Conservation (phyloP, 31 red algal species). For the Endocladia muricata region DNA sequence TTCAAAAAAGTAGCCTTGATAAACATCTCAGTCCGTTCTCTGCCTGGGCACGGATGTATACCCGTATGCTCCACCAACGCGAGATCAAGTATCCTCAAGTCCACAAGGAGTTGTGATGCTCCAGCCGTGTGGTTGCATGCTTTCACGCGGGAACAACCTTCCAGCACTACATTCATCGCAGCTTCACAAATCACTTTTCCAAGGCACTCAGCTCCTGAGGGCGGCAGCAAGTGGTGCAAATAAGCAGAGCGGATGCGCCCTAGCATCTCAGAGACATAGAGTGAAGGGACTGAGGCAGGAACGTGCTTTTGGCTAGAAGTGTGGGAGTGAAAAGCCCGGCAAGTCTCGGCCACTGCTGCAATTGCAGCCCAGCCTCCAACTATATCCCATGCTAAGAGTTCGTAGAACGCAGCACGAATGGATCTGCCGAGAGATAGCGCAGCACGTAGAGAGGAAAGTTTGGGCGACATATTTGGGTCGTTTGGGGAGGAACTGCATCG, state of each 20-base stretch:
- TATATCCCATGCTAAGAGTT: constrained; percentile 30
- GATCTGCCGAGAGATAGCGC: background rate
- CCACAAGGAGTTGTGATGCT: constrained; percentile 20
- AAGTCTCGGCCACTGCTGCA: constrained; percentile 15
- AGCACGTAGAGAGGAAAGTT: constrained; percentile 9
- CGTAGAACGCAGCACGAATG: constrained; percentile 15
- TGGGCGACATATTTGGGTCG: background rate
- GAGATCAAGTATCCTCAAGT: constrained; percentile 13
- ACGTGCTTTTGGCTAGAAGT: background rate
- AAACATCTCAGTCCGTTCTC: constrained; percentile 19
- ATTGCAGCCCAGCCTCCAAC: constrained; percentile 26
- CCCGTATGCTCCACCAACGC: constrained; percentile 18
- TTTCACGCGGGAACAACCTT: constrained; percentile 23
- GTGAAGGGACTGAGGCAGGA: background rate
- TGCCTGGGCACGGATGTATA: constrained; percentile 17
- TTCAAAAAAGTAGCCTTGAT: constrained; percentile 21
- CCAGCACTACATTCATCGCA: constrained; percentile 3
- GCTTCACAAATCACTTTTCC: background rate
- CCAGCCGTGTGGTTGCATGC: background rate
- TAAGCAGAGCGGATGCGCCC: background rate
- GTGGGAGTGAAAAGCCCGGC: constrained; percentile 1
- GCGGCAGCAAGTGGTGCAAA: background rate
- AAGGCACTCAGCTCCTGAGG: background rate
- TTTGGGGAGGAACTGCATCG: background rate
- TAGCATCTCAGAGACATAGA: constrained; percentile 3